Base-by-base conservation (phyloP, 192 early-diverging fungal species). In the Bifiguratus adelaidae region DNA sequence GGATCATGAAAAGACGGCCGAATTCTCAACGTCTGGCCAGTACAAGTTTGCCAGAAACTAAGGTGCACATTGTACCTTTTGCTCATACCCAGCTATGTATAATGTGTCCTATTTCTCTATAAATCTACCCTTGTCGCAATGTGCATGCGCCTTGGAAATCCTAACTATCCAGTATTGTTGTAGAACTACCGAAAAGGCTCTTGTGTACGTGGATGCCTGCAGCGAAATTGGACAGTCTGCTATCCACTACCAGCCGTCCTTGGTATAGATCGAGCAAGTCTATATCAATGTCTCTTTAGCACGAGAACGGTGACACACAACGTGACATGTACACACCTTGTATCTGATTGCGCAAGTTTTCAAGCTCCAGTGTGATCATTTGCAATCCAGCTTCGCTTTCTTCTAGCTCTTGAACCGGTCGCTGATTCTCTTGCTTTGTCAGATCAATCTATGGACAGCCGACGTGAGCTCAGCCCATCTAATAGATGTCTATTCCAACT, bases 371-470 rank as follows among this genome's bases (percentile, higher is more conserved):
- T 7, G 53, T 51, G n/a, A 63, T 45, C 3, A 64, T 59, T 26
- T 70, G 60, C 7, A 74, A 48, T 50, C 71, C 70, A 67, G 66
- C 62, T 65, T 80, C 73, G 20, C 79, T 53, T 34, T 72, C 66
- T 30, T 81, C 61, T 35, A 58, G 36, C 6, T 41, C 43, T 19
- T 65, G 44, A 44, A 45, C 55, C 23, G 44, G 59, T 2, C 41
- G 27, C 48, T 44, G 37, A 55, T 67, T 41, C 33, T 44, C 19
- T 35, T 27, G 37, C 43, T 22, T 23, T 12, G 15, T 22, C 20
- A 41, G 35, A 21, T 59, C 47, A 29, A 62, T 47, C 58, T 61
- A 33, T 36, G 16, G 8, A 28, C 15, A 16, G n/a, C n/a, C 19
- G 12, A 24, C 0, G 34, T 38, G n/a, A 55, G 15, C n/a, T 33